A percentile compares a stretch with the other conserved stretches of the same genome.
Conservation (phyloP, 2,329 filamentous ascomycete species). For the Penicillium sp. region DNA sequence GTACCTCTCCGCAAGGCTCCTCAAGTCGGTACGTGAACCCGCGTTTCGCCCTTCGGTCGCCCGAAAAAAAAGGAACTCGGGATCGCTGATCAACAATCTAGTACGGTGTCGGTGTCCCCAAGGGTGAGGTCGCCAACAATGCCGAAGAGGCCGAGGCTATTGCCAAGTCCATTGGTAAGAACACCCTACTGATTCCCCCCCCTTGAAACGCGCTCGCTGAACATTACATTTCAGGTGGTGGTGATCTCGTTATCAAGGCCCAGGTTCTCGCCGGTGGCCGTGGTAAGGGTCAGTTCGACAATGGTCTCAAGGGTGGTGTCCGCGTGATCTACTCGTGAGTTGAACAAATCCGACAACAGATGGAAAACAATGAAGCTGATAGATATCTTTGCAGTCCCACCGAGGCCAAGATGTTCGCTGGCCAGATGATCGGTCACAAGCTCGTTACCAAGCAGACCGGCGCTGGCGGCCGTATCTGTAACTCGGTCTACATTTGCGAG, state of each 20-base stretch:
- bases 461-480: conserved; percentile 89
- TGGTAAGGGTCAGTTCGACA: conserved; percentile 97
- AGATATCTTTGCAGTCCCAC: conserved; percentile 59
- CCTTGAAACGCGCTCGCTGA: conserved; percentile 18
- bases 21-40: conserved; percentile 60
- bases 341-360: not conserved
- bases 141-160: conserved; percentile 87
- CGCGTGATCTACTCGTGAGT: conserved; percentile 92
- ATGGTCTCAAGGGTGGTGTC: conserved; percentile 97
- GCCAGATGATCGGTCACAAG: conserved; percentile 99
- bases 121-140: conserved; percentile 80
- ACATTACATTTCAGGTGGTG: conserved; percentile 54
- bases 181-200: not conserved
- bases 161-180: conserved; percentile 79
- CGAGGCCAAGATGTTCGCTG: conserved; percentile 92
- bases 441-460: conserved; percentile 99
- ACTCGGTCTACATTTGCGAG: conserved; percentile 97
- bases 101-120: conserved; percentile 93
- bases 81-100: conserved; percentile 44
- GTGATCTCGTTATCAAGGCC: conserved; percentile 99
- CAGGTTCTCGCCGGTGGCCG: conserved; percentile 97
- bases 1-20: conserved; percentile 90
- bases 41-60: conserved; percentile 17
- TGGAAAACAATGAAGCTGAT: conserved; percentile 12
- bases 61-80: conserved; percentile 5